phyloP scores from a whole-genome alignment of 2,329 filamentous ascomycete species.

The Torrubiella hemipterigena region DNA sequence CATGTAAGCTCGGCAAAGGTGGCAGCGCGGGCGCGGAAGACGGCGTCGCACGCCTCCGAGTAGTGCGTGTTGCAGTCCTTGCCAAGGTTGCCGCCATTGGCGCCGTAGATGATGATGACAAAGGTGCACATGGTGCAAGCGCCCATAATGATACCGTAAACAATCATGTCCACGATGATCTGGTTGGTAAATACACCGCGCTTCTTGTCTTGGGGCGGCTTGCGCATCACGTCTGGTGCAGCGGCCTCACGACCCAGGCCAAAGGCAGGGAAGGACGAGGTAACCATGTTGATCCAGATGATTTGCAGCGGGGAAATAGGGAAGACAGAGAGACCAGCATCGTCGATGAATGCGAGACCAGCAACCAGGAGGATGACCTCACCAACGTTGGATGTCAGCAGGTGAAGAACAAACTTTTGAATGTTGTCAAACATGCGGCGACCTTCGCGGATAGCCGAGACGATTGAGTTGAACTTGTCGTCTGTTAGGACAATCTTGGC shows the following conservation, averaged over 20 bases:
- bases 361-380: slow-evolving; percentile 73
- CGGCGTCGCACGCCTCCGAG: slow-evolving; percentile 41
- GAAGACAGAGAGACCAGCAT: slow-evolving; percentile 62
- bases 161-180: slow-evolving; percentile 66
- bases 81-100: slow-evolving; percentile 43
- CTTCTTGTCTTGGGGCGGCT: slow-evolving; percentile 60
- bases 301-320: slow-evolving; percentile 78
- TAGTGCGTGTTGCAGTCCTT: slow-evolving; percentile 49
- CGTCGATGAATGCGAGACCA: slow-evolving; percentile 71
- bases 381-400: slow-evolving; percentile 71
- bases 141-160: slow-evolving; percentile 71
- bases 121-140: slow-evolving; percentile 54
- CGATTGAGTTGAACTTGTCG: slow-evolving; percentile 80
- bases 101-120: slow-evolving; percentile 50
- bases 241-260: slow-evolving; percentile 73
- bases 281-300: slow-evolving; percentile 91
- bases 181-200: slow-evolving; percentile 67
- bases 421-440: slow-evolving; percentile 82
- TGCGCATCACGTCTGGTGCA: slow-evolving; percentile 63
- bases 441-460: slow-evolving; percentile 72
- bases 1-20: slow-evolving; percentile 65
- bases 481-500: slow-evolving; percentile 74
- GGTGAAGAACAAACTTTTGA: slow-evolving; percentile 73
- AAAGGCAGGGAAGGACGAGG: slow-evolving; percentile 77
- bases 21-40: slow-evolving; percentile 60